Evolutionary conservation across 2,329 filamentous ascomycete genomes (phyloP), one percentile per base, ranked within the genome.

Genomic region (Apiospora koreana): DNA sequence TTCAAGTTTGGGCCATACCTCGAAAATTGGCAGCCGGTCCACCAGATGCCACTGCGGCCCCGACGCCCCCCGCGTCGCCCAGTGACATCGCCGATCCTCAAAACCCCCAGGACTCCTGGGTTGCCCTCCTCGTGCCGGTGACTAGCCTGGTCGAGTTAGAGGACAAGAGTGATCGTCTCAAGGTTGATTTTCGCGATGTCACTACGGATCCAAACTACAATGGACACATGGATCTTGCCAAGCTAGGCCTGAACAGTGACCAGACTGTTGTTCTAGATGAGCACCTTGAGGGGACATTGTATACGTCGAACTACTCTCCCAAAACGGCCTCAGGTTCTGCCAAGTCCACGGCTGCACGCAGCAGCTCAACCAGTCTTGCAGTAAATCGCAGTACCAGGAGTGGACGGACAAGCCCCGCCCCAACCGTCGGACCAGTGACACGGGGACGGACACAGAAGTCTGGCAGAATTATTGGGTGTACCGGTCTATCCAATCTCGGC

Each of bases 181-280:
- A 87, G 4, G 76, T 93, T 42, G 85, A 92, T 3, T 82, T 87
- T 25, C 86, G 87, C 54, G 95, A 98, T 79, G 85, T 91, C 65
- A 96, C 93, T 0, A 83, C 83, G 70, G 91, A 97, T 75, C 75
- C 84, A 2, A 94, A 94, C 45, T 95, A 93, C 81, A 97, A 97
- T 74, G 94, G 94, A 18, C 87, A 83, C 28, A 86, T 89, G 71
- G 89, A 88, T 1, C 81, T 98, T 65, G 87, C 88, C 54, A 83
- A 89, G 69, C 87, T 90, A 67, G 91, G 91, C 1, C 84, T 98
- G 28, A 88, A 86, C n/a, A 88, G 89, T 42, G 91, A 94, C 72
- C 90, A 93, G 76, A 89, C 91, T 3, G 86, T 98, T 67, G 89
- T 97, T n/a, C 83, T 98, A 6, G 95, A 98, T 78, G 94, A 97